Percentiles rank a stretch among this genome's conserved stretches.
These are phyloP conservation scores for Parietaria judaica DNA, from an alignment of 306 rosid species.

Conservation along the genomic window DNA sequence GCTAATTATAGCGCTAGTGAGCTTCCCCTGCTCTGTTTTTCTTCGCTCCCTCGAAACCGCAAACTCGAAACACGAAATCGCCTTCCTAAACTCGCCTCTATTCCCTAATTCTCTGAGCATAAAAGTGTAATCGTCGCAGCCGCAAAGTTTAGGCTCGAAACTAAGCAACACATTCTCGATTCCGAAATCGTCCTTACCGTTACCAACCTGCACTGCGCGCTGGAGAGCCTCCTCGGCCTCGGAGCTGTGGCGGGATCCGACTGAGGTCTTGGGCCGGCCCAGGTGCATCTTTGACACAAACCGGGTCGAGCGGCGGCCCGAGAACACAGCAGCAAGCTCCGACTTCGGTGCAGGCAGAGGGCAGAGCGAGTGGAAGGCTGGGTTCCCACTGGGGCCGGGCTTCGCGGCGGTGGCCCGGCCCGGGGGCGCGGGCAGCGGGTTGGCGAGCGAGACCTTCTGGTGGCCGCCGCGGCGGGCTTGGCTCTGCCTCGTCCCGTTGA, in stretches of 20 bases:
- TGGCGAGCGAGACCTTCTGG: constrained; percentile 39
- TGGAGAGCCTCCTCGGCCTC: constrained; percentile 69
- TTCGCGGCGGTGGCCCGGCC: constrained; percentile 21
- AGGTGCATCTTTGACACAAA: constrained; percentile 65
- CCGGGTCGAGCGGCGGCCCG: constrained; percentile 79
- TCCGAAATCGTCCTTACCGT: constrained; percentile 41
- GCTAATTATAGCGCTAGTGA: constrained; percentile 80
- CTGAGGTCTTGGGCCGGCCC: constrained; percentile 47
- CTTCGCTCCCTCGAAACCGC: constrained; percentile 46
- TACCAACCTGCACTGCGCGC: constrained; percentile 38
- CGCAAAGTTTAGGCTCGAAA: constrained; percentile 48
- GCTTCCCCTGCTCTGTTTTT: constrained; percentile 53
- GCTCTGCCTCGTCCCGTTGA: constrained; percentile 30
- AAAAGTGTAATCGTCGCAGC: constrained; percentile 61
- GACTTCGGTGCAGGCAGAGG: constrained; percentile 33
- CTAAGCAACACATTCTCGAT: constrained; percentile 43
- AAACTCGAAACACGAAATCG: constrained; percentile 52
- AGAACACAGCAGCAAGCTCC: constrained; percentile 51
- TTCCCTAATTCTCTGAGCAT: constrained; percentile 60
- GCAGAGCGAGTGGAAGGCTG: constrained; percentile 41
- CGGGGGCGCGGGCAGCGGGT: constrained; percentile 22
- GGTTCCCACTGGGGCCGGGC: constrained; percentile 27
- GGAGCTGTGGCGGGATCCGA: constrained; percentile 41
- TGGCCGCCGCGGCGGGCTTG: background rate
- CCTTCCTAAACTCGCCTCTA: constrained; percentile 52